Evolutionary conservation across 805 yeast species (phyloP).

Genomic region (Myxozyma geophila): DNA sequence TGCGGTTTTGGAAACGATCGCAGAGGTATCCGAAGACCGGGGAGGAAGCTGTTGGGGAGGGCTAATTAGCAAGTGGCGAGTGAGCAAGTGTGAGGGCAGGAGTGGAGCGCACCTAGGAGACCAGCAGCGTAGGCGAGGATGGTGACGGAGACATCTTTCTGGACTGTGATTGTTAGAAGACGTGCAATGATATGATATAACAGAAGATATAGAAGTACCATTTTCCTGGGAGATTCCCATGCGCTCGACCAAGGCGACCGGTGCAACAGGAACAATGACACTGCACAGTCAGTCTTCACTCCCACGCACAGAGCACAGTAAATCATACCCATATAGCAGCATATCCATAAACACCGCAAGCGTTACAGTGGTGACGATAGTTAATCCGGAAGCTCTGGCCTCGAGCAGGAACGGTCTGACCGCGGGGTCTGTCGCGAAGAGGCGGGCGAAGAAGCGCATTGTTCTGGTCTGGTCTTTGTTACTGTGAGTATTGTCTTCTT

Average conservation of each 20-base stretch:
- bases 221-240: slow-evolving; percentile 40
- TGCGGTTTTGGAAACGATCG: slow-evolving; percentile 39
- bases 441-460: not conserved
- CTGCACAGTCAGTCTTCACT: slow-evolving; percentile 2
- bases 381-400: slow-evolving; percentile 16
- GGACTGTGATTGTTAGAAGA: slow-evolving; percentile 30
- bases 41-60: slow-evolving; percentile 33
- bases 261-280: slow-evolving; percentile 45
- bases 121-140: slow-evolving; percentile 45
- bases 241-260: slow-evolving; percentile 42
- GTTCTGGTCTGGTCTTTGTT: not conserved
- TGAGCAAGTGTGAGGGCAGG: not conserved
- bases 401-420: slow-evolving; percentile 19
- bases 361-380: slow-evolving; percentile 42
- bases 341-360: slow-evolving; percentile 45
- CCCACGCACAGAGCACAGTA: not conserved
- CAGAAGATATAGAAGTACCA: slow-evolving; percentile 2
- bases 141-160: slow-evolving; percentile 40
- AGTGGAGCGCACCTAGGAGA: slow-evolving; percentile 36
- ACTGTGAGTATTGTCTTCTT: not conserved
- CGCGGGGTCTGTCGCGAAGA: slow-evolving; percentile 11
- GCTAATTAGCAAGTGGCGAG: no score
- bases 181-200: not conserved
- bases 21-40: slow-evolving; percentile 42
- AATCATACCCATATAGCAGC: slow-evolving; percentile 41